Conservation (phyloP, 177 flowering plant genomes). For the Telopea speciosissima region DNA sequence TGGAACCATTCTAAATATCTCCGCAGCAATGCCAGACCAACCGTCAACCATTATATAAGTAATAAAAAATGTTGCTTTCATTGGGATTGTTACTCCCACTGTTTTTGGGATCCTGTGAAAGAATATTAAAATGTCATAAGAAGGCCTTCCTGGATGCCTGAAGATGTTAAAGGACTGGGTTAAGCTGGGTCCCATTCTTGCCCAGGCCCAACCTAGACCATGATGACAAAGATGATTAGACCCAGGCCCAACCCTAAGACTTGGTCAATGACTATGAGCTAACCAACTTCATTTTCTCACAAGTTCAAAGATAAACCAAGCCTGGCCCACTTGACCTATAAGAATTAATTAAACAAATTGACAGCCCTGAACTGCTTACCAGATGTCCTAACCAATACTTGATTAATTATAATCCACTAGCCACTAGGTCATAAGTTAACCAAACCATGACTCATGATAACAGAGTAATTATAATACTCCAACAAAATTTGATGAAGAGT, state of each 20-base stretch:
- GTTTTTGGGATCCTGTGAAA: slow-evolving; percentile 46
- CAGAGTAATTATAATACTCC: background rate
- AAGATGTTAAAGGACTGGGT: too few species aligned
- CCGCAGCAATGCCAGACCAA: slow-evolving; percentile 80
- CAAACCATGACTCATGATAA: background rate
- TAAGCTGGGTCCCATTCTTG: too few species aligned
- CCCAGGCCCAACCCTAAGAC: too few species aligned
- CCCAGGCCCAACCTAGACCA: too few species aligned
- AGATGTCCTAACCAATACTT: background rate
- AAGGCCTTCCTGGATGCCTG: too few species aligned
- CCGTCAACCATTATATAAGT: slow-evolving; percentile 83
- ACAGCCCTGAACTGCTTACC: background rate
- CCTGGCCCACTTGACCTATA: too few species aligned
- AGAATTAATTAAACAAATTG: too few species aligned
- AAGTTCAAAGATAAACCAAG: too few species aligned
- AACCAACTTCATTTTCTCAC: too few species aligned
- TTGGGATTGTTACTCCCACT: slow-evolving; percentile 60
- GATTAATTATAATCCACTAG: background rate
- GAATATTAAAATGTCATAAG: background rate
- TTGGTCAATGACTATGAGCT: too few species aligned
- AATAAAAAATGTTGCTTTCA: slow-evolving; percentile 77
- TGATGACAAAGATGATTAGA: too few species aligned
- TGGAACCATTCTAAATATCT: slow-evolving; percentile 58
- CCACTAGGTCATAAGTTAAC: background rate
- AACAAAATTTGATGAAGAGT: too few species aligned